Evolutionary conservation across 768 basidiomycete species (phyloP).

Genomic region (Tylopilus felleus): DNA sequence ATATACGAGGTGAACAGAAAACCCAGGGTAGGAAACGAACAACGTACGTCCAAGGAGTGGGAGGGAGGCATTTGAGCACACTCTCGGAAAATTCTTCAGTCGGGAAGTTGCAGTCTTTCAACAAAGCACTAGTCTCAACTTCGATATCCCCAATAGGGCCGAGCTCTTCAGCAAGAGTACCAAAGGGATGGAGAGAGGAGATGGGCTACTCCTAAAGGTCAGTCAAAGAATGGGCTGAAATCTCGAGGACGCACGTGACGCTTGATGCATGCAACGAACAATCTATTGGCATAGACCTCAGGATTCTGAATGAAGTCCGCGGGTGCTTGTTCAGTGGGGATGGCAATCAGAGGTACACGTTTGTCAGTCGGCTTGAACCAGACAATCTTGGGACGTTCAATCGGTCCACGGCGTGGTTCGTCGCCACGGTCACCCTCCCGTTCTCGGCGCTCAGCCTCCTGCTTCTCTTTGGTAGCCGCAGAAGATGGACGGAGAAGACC

Average conservation of each 20-base stretch:
- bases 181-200: conserved; percentile 97
- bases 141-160: conserved; percentile 98
- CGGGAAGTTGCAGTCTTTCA: conserved; percentile 99
- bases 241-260: conserved; percentile 68
- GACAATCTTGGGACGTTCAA: conserved; percentile 96
- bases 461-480: conserved; percentile 97
- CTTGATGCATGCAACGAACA: conserved; percentile 98
- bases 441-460: conserved; percentile 95
- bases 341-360: conserved; percentile 96
- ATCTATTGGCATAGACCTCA: conserved; percentile 81
- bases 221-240: conserved; percentile 11
- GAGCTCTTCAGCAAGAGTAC: conserved; percentile 95
- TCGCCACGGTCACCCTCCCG: conserved; percentile 91
- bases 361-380: conserved; percentile 99
- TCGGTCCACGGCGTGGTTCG: conserved; percentile 71
- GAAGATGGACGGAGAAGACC: conserved; percentile 94
- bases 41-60: conserved; percentile 87
- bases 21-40: background rate
- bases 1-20: conserved; percentile 9
- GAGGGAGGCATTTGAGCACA: conserved; percentile 93
- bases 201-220: conserved; percentile 56
- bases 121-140: conserved; percentile 93
- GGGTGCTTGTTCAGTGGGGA: conserved; percentile 98
- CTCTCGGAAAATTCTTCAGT: conserved; percentile 96
- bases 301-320: conserved; percentile 94